Base-by-base conservation (phyloP, 2,329 filamentous ascomycete species). In the Fusarium sp. region DNA sequence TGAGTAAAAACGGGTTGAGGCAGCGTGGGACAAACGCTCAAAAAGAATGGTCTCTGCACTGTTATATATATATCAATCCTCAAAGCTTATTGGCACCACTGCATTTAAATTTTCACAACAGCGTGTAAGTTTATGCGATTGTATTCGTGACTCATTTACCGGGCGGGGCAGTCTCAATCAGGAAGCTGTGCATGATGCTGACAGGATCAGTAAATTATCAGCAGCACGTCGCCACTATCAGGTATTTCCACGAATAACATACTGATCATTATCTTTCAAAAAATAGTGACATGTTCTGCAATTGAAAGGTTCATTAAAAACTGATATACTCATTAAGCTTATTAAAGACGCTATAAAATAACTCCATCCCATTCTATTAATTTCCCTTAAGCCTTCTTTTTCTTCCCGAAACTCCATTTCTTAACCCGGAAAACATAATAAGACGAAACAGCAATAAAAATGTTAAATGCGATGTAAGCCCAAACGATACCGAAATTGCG, bases 381-480 rank as follows among this genome's bases (percentile, higher is more conserved):
- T 9, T 18, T 20, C 13, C 16, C 6, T 58, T 24, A 69, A 16
- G 38, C 66, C 67, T 52, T 59, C 44, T 70, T 69, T 51, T 66
- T 70, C 62, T 69, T 69, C 34, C 66, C 66, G 9, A 69, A 32
- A 25, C 55, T 70, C 69, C 69, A 71, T 30, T 71, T 73, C 59
- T 69, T 72, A 1, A 73, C 68, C 7, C 69, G 47, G 47, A 72
- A 72, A 5, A 70, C 24, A 32, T 72, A 72, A 8, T 72, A 72
- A 16, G 67, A 46, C 3, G 30, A 24, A 22, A 72, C 70, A 25
- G 63, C 55, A 49, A 55, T 43, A 9, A 51, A 67, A 22, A 72
- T 70, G 10, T 72, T 72, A 27, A 72, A 72, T 7, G 46, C 55
- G 24, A 72, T 38, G 10, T 67, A 72, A 3, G 58, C 65, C 70